These are phyloP conservation scores for Kodamaea sp. DNA, from an alignment of 1,139 yeast genomes.

Conservation along the genomic window DNA sequence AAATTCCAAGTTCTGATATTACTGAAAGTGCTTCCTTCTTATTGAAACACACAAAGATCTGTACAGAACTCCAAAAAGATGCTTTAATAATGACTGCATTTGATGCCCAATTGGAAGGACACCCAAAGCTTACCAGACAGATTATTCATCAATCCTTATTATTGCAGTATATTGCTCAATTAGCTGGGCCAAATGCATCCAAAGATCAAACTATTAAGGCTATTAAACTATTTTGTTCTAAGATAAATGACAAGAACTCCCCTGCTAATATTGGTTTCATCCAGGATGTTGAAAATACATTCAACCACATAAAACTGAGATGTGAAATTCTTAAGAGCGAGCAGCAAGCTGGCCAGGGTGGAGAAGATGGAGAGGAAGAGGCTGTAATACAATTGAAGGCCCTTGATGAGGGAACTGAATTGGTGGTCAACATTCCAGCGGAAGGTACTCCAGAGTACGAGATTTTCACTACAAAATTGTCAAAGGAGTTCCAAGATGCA, in stretches of 20 bases:
- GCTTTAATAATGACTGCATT: slow-evolving; percentile 92
- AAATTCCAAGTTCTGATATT: slow-evolving; percentile 52
- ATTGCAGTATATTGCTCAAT: slow-evolving; percentile 72
- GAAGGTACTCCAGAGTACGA: slow-evolving; percentile 54
- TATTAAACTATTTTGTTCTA: slow-evolving; percentile 67
- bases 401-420: slow-evolving; percentile 78
- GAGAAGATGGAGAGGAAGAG: slow-evolving; percentile 49
- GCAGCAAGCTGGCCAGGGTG: slow-evolving; percentile 29
- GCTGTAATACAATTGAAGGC: slow-evolving; percentile 86
- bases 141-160: slow-evolving; percentile 79
- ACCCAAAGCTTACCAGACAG: slow-evolving; percentile 53
- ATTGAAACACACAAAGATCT: slow-evolving; percentile 63
- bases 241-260: slow-evolving; percentile 52
- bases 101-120: slow-evolving; percentile 70
- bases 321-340: slow-evolving; percentile 65
- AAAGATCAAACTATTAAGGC: slow-evolving; percentile 49
- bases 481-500: slow-evolving; percentile 71
- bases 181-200: slow-evolving; percentile 44
- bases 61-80: slow-evolving; percentile 85
- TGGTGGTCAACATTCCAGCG: slow-evolving; percentile 70
- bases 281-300: slow-evolving; percentile 73
- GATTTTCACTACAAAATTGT: slow-evolving; percentile 54
- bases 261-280: slow-evolving; percentile 68
- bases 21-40: slow-evolving; percentile 53
- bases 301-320: slow-evolving; percentile 69